Base-by-base conservation (phyloP, 169 alveolate species). In the Plasmodium berghei region DNA sequence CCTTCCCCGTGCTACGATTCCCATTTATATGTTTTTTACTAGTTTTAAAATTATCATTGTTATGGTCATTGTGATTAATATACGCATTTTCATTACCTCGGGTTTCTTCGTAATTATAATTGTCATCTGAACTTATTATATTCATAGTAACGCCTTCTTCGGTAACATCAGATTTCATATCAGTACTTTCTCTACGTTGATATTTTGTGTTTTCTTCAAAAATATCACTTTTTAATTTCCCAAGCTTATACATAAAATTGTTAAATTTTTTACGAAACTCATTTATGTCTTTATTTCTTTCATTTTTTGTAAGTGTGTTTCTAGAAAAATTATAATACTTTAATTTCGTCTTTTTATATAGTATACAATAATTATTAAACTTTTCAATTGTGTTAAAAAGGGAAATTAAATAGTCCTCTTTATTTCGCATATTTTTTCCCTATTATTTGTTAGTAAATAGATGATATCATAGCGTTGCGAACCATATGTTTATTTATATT, bases 321-420 rank as follows among this genome's bases (percentile, higher is more conserved):
- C 49, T 54, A 46, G 91, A 86, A 42, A 58, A 48, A 26, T 24
- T 58, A 59, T n/a, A 86, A 59, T 18, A 40, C 24, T 28, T 70
- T 10, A 59, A 20, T 16, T 70, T 9, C 52, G 45, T 86, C 70
- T 71, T 86, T 48, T 86, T 86, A 63, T 86, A 86, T 24, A 45
- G 10, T 28, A 28, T 46, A 10, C 91, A 86, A 34, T 66, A 58
- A 8, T 46, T 72, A 45, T 61, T 58, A 54, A 86, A 86, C 56
- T 73, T 87, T 20, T 86, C 91, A 58, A 86, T 74, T 20, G 48
- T 26, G 24, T 69, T 40, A 28, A 86, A 42, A 46, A 86, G 87
- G 70, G 87, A 70, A 56, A 86, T 16, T 59, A 70, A 34, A 52
- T 48, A 26, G 16, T 71, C 66, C 49, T 59, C 91, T 64, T 42